Percentiles rank a stretch among this genome's conserved stretches.
Evolutionary conservation across 495 filamentous ascomycete species (phyloP).

Genomic region (Penicillium bialowiezense): DNA sequence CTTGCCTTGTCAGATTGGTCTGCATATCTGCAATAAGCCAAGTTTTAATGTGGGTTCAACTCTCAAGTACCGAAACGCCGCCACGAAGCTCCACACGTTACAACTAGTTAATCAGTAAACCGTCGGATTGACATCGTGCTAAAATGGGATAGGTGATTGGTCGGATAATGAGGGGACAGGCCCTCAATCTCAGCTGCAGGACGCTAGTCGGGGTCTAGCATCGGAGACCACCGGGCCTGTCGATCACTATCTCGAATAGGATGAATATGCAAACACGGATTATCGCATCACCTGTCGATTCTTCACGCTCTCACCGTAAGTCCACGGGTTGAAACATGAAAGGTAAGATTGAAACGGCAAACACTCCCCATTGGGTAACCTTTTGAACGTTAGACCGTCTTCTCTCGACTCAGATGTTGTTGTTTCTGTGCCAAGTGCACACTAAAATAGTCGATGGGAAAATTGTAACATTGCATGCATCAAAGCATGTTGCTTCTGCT

Average conservation of each 20-base stretch:
- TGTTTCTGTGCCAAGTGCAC: conserved; percentile 9
- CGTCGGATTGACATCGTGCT: conserved; percentile 9
- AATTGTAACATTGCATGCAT: neutral
- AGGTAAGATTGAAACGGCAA: too few relatives aligned
- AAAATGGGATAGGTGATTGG: neutral
- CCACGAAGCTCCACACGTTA: too few relatives aligned
- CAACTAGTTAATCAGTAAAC: neutral
- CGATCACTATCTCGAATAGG: conserved; percentile 8
- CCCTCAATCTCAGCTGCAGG: neutral
- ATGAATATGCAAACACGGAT: neutral
- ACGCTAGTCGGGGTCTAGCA: neutral
- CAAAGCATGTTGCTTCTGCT: too few relatives aligned
- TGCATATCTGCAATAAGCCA: too few relatives aligned
- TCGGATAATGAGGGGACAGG: conserved; percentile 3
- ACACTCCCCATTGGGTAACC: conserved; percentile 14
- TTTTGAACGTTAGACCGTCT: neutral
- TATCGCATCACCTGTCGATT: conserved; percentile 14
- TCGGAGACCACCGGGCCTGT: neutral
- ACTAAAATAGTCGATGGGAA: neutral
- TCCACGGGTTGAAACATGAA: too few relatives aligned
- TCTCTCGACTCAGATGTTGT: too few relatives aligned
- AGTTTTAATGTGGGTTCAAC: too few relatives aligned
- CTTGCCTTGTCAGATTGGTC: too few relatives aligned
- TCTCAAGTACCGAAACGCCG: too few relatives aligned
- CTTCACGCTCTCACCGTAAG: conserved; percentile 8